These are phyloP conservation scores for Mycosphaerella sp. DNA, from an alignment of 2,329 filamentous ascomycete species.

Conservation along the genomic window DNA sequence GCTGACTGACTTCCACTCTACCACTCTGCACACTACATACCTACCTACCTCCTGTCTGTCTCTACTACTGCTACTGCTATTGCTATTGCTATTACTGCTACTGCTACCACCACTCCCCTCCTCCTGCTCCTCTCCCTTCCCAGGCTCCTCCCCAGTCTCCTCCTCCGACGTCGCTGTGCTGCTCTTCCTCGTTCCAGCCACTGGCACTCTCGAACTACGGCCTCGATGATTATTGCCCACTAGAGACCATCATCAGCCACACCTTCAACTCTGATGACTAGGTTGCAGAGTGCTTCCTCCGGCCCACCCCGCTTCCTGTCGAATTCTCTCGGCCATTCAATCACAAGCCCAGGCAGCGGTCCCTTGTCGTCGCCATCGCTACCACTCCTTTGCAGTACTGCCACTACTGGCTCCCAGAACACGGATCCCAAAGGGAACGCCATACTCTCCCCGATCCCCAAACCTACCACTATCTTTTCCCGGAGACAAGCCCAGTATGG, in stretches of 20 bases:
- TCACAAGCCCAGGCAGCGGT: conserved; percentile 3
- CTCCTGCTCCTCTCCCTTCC: neutral
- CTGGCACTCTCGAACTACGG: no score
- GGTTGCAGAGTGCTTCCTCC: neutral
- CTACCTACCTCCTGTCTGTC: no score
- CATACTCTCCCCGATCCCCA: conserved; percentile 5
- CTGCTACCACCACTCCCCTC: neutral
- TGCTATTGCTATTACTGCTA: neutral
- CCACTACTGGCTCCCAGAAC: conserved; percentile 3
- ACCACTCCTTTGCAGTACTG: conserved; percentile 11
- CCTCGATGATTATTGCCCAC: no score
- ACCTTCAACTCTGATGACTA: no score
- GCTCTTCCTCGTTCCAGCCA: no score
- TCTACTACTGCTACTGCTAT: neutral
- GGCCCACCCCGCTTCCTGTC: conserved; percentile 10
- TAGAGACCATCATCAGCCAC: no score
- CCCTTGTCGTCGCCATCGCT: conserved; percentile 14
- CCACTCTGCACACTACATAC: no score
- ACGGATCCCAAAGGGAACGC: conserved; percentile 9
- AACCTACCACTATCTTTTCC: neutral
- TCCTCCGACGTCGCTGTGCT: no score
- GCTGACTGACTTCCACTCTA: no score
- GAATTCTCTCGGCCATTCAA: conserved; percentile 15
- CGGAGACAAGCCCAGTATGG: conserved; percentile 53
- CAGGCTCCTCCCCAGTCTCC: no score